A percentile compares a stretch with the other conserved stretches of the same genome.
These are phyloP conservation scores for Quercus ilex DNA, from an alignment of 306 rosid genomes.

Conservation along the genomic window DNA sequence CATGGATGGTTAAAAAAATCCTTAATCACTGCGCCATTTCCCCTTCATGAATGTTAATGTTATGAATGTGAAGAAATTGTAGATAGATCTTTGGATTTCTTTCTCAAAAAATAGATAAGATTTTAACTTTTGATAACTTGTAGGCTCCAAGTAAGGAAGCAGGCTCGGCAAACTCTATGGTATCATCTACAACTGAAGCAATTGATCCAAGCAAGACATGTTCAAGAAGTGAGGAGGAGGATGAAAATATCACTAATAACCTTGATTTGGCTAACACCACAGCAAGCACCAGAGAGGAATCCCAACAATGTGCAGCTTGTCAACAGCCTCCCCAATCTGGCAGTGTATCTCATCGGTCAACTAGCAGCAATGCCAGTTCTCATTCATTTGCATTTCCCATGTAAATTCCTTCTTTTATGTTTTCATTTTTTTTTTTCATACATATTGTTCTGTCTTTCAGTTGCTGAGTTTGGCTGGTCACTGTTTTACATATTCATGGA, in stretches of 20 bases:
- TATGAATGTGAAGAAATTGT: neutral
- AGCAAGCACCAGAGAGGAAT: constrained; percentile 29
- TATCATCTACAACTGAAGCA: neutral
- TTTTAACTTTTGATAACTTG: neutral
- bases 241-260: constrained; percentile 18
- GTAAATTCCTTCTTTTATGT: constrained; percentile 30
- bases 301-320: constrained; percentile 14
- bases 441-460: neutral
- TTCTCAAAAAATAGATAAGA: neutral
- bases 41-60: neutral
- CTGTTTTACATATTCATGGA: constrained; percentile 4
- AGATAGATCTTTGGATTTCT: neutral
- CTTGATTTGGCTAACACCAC: constrained; percentile 6
- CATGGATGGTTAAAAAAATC: neutral
- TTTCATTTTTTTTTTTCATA: neutral
- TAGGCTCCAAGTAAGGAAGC: constrained; percentile 40
- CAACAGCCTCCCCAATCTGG: constrained; percentile 22
- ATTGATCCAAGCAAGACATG: constrained; percentile 13
- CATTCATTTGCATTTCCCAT: constrained; percentile 75
- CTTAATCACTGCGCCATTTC: neutral
- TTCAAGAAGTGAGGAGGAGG: constrained; percentile 11
- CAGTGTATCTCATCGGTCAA: constrained; percentile 42
- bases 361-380: constrained; percentile 64
- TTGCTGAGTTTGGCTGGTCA: neutral
- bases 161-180: constrained; percentile 20